These are phyloP conservation scores for Phalaenopsis aphrodite DNA, from an alignment of 106 monocot genomes.

Conservation along the genomic window DNA sequence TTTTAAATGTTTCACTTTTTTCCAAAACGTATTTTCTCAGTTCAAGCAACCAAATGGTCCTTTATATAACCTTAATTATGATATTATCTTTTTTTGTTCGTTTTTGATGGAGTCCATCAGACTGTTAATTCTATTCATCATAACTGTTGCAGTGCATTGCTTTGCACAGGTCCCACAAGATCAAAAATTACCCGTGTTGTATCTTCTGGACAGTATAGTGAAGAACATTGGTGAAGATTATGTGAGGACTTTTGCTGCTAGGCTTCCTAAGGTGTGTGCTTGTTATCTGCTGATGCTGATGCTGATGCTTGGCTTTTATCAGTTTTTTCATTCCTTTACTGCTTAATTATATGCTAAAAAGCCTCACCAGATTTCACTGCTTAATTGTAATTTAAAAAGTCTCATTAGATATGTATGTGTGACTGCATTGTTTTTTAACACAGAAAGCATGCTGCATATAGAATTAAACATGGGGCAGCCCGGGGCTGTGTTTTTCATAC, in stretches of 20 bases:
- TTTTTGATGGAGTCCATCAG: background rate
- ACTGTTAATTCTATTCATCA: background rate
- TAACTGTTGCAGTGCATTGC: slow-evolving; percentile 12
- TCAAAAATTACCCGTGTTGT: slow-evolving; percentile 84
- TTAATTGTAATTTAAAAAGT: background rate
- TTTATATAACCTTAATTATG: background rate
- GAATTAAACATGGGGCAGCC: background rate
- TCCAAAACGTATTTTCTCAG: background rate
- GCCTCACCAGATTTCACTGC: background rate
- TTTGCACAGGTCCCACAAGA: slow-evolving; percentile 58
- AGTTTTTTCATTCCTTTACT: background rate
- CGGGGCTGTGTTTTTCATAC: background rate
- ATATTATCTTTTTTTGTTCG: background rate
- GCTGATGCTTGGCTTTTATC: background rate
- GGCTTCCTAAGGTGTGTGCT: slow-evolving; percentile 61
- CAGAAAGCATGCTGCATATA: background rate
- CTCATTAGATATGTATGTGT: background rate
- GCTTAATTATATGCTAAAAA: background rate
- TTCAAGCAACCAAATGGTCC: background rate
- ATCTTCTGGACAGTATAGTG: slow-evolving; percentile 94
- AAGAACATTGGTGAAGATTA: slow-evolving; percentile 94
- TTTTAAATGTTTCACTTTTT: background rate
- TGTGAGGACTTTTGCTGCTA: slow-evolving; percentile 62
- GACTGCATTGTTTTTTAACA: background rate
- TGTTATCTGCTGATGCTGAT: background rate